Evolutionary conservation across 1,139 yeast genomes (phyloP), one percentile per base, ranked within the genome.

Genomic region (Hansenula anomala): DNA sequence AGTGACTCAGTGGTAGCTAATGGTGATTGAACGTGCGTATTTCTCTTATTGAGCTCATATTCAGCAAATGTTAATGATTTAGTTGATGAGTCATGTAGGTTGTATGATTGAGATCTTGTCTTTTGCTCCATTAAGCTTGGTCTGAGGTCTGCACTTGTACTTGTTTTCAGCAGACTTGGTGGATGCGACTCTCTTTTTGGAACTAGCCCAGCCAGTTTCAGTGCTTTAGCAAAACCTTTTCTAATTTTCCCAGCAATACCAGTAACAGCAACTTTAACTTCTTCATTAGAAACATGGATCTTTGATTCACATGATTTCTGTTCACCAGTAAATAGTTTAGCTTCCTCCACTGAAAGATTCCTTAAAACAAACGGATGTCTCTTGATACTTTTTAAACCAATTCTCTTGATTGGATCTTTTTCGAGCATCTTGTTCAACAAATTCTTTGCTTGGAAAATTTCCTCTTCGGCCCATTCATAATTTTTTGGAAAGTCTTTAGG

Each of bases 181-280:
- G 33, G 15, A 9, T 32, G 34, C 17, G 41, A 37, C 10, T 34
- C 24, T n/a, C 32, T 48, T 46, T 15, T 56, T 39, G 41, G 33
- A 13, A 59, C 43, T n/a, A 63, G 36, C 2, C 69, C 63, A 8
- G 73, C 65, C 34, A 66, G 52, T 33, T 66, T 68, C 39, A 76
- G 58, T 0, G 88, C 87, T 40, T 71, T 71, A 2, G 80, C 67
- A 18, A 85, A 62, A 28, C 84, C 76, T 44, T 75, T 73, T 46
- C 71, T 76, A 33, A 88, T 71, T 44, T 81, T 69, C 33, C 78
- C 73, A 6, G 92, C 92, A 38, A 86, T 70, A 11, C 96, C 96
- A 30, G 80, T 74, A 3, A 88, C 88, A 0, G 96, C 96, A 46
- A 76, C 75, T 47, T 80, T 73, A 14, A 85, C 73, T 48, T 87